These are phyloP conservation scores for Phytophthora cryptogea DNA, from an alignment of 352 stramenopile species.

Conservation along the genomic window DNA sequence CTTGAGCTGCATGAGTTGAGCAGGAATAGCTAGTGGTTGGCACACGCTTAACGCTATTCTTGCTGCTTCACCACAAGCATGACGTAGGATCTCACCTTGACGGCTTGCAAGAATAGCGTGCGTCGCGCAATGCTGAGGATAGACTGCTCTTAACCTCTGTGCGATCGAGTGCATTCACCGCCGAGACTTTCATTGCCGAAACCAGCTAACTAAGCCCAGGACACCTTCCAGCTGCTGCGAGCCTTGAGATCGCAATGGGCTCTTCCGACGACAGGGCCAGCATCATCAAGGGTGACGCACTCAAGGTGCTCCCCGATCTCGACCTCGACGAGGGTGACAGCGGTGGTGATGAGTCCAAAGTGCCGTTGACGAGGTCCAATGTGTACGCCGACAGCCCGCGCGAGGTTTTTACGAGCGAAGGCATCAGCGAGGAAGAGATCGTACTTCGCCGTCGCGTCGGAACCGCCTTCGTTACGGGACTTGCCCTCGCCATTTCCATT, in stretches of 20 bases:
- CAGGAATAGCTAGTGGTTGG: conserved; percentile 7
- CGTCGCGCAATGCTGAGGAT: conserved; percentile 14
- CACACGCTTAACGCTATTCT: conserved; percentile 14
- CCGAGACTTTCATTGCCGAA: conserved; percentile 25
- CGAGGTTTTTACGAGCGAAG: conserved; percentile 25
- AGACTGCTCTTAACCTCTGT: not conserved
- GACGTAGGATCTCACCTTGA: conserved; percentile 5
- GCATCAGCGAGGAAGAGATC: conserved; percentile 56
- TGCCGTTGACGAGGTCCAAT: conserved; percentile 51
- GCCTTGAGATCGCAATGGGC: conserved; percentile 22
- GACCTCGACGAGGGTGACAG: conserved; percentile 37
- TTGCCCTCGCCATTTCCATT: conserved; percentile 64
- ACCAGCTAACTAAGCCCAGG: conserved; percentile 25
- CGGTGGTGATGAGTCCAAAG: conserved; percentile 40
- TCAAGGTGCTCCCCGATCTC: conserved; percentile 40
- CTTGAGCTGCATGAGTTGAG: not conserved
- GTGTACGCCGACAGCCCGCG: conserved; percentile 79
- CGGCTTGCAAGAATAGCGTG: conserved; percentile 17
- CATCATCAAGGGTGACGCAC: conserved; percentile 57
- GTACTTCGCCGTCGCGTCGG: conserved; percentile 58
- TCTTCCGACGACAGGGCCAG: conserved; percentile 51
- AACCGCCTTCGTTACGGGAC: conserved; percentile 52
- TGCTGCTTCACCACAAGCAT: conserved; percentile 3
- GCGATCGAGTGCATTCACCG: conserved; percentile 3
- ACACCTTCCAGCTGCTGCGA: conserved; percentile 11